Conservation (phyloP, 2,329 filamentous ascomycete genomes). For the Aphanocladium album region DNA sequence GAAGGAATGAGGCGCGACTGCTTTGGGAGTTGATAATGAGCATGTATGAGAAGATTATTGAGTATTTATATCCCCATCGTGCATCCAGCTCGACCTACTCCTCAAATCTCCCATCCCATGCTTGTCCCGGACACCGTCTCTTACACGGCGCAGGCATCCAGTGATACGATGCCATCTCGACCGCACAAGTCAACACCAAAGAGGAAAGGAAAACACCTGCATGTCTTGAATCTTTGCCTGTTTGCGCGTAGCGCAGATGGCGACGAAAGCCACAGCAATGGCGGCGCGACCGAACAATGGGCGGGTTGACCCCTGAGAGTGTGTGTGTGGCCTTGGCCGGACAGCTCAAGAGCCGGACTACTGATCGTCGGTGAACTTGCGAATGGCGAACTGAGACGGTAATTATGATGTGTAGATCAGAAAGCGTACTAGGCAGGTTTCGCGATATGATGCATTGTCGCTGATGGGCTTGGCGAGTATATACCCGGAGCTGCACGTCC, state of each 20-base stretch:
- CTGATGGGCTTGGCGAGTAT: not conserved
- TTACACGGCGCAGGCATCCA: not conserved
- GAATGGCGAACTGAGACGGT: constrained; percentile 7
- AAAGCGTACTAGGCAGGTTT: not conserved
- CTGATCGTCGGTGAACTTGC: not conserved
- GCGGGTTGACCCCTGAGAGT: not conserved
- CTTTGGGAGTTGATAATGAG: not conserved
- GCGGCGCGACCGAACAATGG: not conserved
- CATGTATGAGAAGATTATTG: constrained; percentile 9
- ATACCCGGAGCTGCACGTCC: not conserved
- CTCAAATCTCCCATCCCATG: not conserved
- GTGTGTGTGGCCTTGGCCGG: not conserved
- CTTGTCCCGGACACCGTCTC: not conserved
- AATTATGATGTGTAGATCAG: not conserved
- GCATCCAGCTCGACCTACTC: not conserved
- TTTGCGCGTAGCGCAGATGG: constrained; percentile 5
- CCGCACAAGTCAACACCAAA: not conserved
- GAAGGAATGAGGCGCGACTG: not conserved
- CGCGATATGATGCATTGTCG: not conserved
- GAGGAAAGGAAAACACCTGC: not conserved
- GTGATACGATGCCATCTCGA: not conserved
- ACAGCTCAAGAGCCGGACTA: not conserved
- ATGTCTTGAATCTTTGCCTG: constrained; percentile 3
- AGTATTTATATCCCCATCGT: not conserved
- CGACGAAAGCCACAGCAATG: constrained; percentile 9